Evolutionary conservation across 371 early-diverging fungal genomes (phyloP), one percentile per base, ranked within the genome.

Genomic region (Mucor sp.): DNA sequence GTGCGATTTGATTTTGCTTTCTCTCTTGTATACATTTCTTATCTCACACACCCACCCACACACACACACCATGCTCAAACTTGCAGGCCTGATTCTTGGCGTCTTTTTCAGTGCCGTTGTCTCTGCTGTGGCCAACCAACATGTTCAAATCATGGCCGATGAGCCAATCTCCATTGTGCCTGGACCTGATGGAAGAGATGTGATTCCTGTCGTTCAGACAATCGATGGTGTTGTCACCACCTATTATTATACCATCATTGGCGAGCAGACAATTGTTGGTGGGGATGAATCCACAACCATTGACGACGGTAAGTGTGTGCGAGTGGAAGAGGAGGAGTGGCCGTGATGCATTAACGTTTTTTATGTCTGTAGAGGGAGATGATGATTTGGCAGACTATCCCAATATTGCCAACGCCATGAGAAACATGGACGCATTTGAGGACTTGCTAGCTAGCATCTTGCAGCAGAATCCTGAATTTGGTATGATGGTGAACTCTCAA

Each of bases 191-290:
- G 53, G 14, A 23, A 5, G 30, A 0, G 6, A 21, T 17, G 58
- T 57, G 3, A 57, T 57, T 57, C 58, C 58, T 57, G 58, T 57
- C 7, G 58, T 57, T 30, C 33, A 57, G 11, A 57, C 58, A 33
- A n/a, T 57, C 7, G 21, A 57, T 4, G 58, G 35, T 9, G 14
- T 19, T 11, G 33, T n/a, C 15, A 57, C 33, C n/a, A 57, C 35
- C 0, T 6, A n/a, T 32, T 57, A 30, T 9, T 57, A 57, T 30
- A 57, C 58, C 1, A 57, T 57, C 8, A 33, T 33, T 32, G 58
- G 30, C 6, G 33, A 57, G 21, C 30, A 30, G 30, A 57, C 58
- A 3, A 57, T 57, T 4, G 33, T 33, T 8, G 6, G 33, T 19
- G 21, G 21, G 6, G 35, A 19, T 1, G n/a, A 27, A 27, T 53